Evolutionary conservation across 768 basidiomycete genomes (phyloP).

Genomic region (Boletus rubescentipes): DNA sequence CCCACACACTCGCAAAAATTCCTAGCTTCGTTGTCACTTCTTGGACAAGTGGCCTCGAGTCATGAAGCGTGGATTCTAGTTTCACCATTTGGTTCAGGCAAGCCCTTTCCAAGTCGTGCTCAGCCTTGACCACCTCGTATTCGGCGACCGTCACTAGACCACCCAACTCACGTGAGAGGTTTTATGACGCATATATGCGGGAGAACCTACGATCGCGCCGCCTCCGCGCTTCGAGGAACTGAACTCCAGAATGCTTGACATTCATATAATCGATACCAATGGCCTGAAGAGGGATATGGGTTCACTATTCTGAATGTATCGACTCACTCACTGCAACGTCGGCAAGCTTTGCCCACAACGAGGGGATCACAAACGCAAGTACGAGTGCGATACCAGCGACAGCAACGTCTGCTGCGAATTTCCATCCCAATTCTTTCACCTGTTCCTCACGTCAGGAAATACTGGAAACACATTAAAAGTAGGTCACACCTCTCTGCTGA

Average conservation of each 20-base stretch:
- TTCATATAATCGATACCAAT: slow-evolving; percentile 5
- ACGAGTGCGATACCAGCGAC: slow-evolving; percentile 15
- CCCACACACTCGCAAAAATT: slow-evolving; percentile 21
- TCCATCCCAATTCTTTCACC: slow-evolving; percentile 17
- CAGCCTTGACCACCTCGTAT: slow-evolving; percentile 6
- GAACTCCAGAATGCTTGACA: slow-evolving; percentile 2
- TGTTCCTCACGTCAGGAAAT: slow-evolving; percentile 1
- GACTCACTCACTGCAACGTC: background rate
- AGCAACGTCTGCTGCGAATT: slow-evolving; percentile 8
- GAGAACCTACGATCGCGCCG: slow-evolving; percentile 9
- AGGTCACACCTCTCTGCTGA: slow-evolving; percentile 14
- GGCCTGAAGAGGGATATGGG: background rate
- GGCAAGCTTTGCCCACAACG: slow-evolving; percentile 8
- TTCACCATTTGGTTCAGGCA: slow-evolving; percentile 17
- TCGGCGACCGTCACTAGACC: slow-evolving; percentile 7
- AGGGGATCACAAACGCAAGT: slow-evolving; percentile 13
- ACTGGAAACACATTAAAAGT: background rate
- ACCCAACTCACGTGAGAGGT: background rate
- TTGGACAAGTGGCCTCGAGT: slow-evolving; percentile 16
- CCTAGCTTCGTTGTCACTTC: slow-evolving; percentile 19
- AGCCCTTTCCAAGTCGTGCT: slow-evolving; percentile 14
- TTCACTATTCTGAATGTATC: background rate
- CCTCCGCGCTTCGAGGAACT: slow-evolving; percentile 6
- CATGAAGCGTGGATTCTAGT: slow-evolving; percentile 9
- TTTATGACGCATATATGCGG: background rate